A percentile compares a stretch with the other conserved stretches of the same genome.
phyloP scores from a whole-genome alignment of 495 filamentous ascomycete species.

The Talaromyces wortmannii region DNA sequence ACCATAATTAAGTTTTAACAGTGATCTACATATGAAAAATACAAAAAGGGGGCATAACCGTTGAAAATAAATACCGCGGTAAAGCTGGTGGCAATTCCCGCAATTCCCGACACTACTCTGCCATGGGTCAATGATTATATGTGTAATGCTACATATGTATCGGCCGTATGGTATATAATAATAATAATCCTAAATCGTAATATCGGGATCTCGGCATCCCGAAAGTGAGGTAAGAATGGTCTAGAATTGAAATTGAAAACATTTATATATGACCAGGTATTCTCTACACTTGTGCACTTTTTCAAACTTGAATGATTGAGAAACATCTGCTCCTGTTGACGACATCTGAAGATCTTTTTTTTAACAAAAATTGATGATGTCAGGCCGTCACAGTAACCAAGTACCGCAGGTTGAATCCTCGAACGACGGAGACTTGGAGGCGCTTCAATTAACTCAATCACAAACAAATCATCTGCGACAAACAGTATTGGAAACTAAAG shows the following conservation, averaged over 20 bases:
- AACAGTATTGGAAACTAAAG: neutral
- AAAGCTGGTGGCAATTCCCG: neutral
- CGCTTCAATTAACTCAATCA: neutral
- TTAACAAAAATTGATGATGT: neutral
- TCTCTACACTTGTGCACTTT: too few species aligned
- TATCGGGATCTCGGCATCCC: neutral
- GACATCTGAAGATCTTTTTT: too few species aligned
- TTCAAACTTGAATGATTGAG: too few species aligned
- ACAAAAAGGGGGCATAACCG: too few species aligned
- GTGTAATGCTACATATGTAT: neutral
- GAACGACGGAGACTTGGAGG: neutral
- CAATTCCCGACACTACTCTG: neutral
- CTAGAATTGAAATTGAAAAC: too few species aligned
- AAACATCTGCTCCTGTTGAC: too few species aligned
- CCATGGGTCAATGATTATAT: neutral
- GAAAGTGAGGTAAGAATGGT: too few species aligned
- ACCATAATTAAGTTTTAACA: too few species aligned
- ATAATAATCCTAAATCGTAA: neutral
- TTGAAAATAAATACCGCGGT: too few species aligned
- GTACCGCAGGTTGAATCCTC: neutral
- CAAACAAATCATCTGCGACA: constrained; percentile 18
- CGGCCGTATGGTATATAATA: neutral
- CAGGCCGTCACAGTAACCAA: neutral
- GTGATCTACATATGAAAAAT: too few species aligned
- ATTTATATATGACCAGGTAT: too few species aligned